These are phyloP conservation scores for Pistacia atlantica DNA, from an alignment of 345 rosid species.

Conservation along the genomic window DNA sequence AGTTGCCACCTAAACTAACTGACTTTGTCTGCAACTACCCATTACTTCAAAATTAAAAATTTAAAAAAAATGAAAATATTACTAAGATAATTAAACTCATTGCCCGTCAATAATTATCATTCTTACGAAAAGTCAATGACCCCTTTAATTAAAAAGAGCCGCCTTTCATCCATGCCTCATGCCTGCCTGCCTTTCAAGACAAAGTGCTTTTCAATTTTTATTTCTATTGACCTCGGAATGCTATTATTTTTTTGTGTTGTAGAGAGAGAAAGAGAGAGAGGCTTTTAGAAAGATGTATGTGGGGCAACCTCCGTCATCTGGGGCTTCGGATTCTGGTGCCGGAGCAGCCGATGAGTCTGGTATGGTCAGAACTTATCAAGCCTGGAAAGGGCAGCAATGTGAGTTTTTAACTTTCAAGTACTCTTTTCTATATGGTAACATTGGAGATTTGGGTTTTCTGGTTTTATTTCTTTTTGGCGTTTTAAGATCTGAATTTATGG, in stretches of 20 bases:
- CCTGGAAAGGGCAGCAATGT: constrained; percentile 91
- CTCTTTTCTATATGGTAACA: too few relatives aligned
- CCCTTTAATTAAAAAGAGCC: constrained; percentile 14
- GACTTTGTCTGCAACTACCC: background rate
- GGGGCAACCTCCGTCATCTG: constrained; percentile 39
- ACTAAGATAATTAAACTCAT: too few relatives aligned
- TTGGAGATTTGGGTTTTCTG: background rate
- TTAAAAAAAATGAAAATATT: too few relatives aligned
- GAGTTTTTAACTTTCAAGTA: constrained; percentile 26
- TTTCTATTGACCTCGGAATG: constrained; percentile 6
- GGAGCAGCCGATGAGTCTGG: constrained; percentile 35
- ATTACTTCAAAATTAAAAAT: too few relatives aligned
- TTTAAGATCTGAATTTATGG: constrained; percentile 37
- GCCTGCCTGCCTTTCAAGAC: background rate
- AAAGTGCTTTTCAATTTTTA: background rate
- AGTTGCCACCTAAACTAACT: background rate
- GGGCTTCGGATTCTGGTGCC: constrained; percentile 30
- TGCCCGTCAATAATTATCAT: too few relatives aligned
- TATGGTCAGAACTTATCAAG: constrained; percentile 60
- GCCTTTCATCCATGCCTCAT: constrained; percentile 3
- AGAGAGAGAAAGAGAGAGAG: constrained; percentile 6
- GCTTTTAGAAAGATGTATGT: constrained; percentile 31
- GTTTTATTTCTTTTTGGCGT: constrained; percentile 9
- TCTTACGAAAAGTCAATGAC: constrained; percentile 1
- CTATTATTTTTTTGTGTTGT: background rate